phyloP scores from a whole-genome alignment of 1,139 yeast genomes.

The Suhomyces wounanorum region DNA sequence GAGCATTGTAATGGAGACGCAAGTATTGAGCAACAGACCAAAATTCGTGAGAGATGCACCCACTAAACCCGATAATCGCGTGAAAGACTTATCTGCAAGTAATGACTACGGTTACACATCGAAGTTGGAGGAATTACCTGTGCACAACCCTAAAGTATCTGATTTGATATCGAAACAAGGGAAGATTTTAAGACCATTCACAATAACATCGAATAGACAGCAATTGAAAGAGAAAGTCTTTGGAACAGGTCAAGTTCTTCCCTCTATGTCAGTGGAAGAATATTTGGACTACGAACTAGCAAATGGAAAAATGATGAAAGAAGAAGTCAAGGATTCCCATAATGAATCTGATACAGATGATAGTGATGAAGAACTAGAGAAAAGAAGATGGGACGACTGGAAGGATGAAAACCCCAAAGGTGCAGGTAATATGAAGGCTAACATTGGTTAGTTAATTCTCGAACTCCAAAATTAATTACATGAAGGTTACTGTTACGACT shows the following conservation, averaged over 20 bases:
- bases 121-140: slow-evolving; percentile 48
- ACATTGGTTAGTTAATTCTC: slow-evolving; percentile 56
- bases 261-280: slow-evolving; percentile 95
- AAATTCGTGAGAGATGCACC: slow-evolving; percentile 14
- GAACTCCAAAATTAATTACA: background rate
- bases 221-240: slow-evolving; percentile 65
- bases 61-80: slow-evolving; percentile 3
- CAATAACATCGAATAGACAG: slow-evolving; percentile 63
- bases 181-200: slow-evolving; percentile 80
- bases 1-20: slow-evolving; percentile 55
- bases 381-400: slow-evolving; percentile 91
- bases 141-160: slow-evolving; percentile 17
- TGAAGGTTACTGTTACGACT: background rate
- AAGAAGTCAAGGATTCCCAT: slow-evolving; percentile 39
- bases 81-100: slow-evolving; percentile 25
- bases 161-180: slow-evolving; percentile 65
- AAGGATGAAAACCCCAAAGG: slow-evolving; percentile 85
- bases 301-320: slow-evolving; percentile 74
- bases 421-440: slow-evolving; percentile 80
- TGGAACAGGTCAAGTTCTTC: slow-evolving; percentile 91
- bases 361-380: slow-evolving; percentile 52
- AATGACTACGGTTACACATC: slow-evolving; percentile 52
- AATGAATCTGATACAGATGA: slow-evolving; percentile 34
- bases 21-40: slow-evolving; percentile 50
- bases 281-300: slow-evolving; percentile 82